Base-by-base conservation (phyloP, 805 yeast species). In the Barnettozyma wickerhamii region DNA sequence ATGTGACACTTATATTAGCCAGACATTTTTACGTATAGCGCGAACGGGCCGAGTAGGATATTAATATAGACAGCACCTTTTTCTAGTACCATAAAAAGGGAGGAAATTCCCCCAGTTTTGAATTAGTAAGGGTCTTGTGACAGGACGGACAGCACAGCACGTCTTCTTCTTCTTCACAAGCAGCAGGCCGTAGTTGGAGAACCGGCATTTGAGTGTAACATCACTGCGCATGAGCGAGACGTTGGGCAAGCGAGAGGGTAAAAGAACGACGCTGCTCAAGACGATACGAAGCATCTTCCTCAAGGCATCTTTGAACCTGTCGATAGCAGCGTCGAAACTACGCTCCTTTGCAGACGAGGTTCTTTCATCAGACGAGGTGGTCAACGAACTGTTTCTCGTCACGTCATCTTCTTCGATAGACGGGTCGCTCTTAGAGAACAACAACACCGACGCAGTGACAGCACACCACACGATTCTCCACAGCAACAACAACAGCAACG, bases 371-470 rank as follows among this genome's bases (percentile, higher is more conserved):
- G 77, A 74, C 61, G 79, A 76, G 47, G 62, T 66, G 1, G 64
- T 72, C 1, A 72, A 69, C 37, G 77, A 74, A 30, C 58, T 79
- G 10, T 79, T 79, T 52, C 68, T 68, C 13, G 56, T 67, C 49
- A 43, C 63, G 45, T 48, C 74, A 50, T 51, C 58, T 40, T 32
- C 72, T 56, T 51, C 58, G 2, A 43, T 53, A 5, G 48, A 45
- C 9, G 48, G 53, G 0, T 55, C 59, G 7, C 29, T 54, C 14
- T 30, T 56, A 58, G 47, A 71, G 58, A 6, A 23, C 19, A 4
- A 19, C 14, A n/a, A 15, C 19, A 4, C 26, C 14, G 19, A 15
- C 18, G 17, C 35, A 29, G 15, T 38, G 19, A 27, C 19, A n/a
- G n/a, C n/a, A n/a, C n/a, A n/a, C 30, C 32, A 31, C 35, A 14